Conservation (phyloP, 2,329 filamentous ascomycete species). For the Diplocarpon rosae region DNA sequence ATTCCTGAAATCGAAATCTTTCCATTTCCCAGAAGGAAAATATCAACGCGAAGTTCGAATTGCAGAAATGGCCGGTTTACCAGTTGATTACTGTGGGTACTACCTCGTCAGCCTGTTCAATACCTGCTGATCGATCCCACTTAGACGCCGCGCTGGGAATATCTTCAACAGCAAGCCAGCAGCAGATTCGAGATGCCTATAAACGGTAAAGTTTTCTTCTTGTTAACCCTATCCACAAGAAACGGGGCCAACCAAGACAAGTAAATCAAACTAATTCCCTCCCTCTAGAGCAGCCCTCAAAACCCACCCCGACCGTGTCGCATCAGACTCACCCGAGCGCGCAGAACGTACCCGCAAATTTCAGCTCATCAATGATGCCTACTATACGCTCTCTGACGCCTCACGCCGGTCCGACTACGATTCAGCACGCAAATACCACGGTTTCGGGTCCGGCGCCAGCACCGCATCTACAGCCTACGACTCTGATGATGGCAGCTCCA, state of each 20-base stretch:
- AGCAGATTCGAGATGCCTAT: constrained; percentile 88
- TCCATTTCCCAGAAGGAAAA: background rate
- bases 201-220: constrained; percentile 50
- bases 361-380: constrained; percentile 86
- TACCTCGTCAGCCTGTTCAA: constrained; percentile 9
- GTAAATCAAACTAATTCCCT: constrained; percentile 2
- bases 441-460: constrained; percentile 32
- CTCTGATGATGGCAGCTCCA: constrained; percentile 33
- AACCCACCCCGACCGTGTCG: constrained; percentile 86
- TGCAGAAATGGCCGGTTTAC: constrained; percentile 6
- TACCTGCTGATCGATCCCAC: constrained; percentile 3
- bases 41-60: background rate
- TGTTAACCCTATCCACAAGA: background rate
- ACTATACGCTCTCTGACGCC: constrained; percentile 79
- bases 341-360: constrained; percentile 73
- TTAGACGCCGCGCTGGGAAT: constrained; percentile 66
- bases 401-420: constrained; percentile 76
- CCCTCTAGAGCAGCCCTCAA: constrained; percentile 65
- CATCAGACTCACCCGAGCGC: constrained; percentile 74
- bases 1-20: too few species aligned
- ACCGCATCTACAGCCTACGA: constrained; percentile 34
- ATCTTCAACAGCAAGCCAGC: constrained; percentile 59
- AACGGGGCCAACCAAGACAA: background rate
- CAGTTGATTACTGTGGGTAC: constrained; percentile 30
- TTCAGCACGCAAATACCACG: constrained; percentile 50